These are phyloP conservation scores for Colletotrichum neosansevieriae DNA, from an alignment of 2,329 filamentous ascomycete species.

Conservation along the genomic window DNA sequence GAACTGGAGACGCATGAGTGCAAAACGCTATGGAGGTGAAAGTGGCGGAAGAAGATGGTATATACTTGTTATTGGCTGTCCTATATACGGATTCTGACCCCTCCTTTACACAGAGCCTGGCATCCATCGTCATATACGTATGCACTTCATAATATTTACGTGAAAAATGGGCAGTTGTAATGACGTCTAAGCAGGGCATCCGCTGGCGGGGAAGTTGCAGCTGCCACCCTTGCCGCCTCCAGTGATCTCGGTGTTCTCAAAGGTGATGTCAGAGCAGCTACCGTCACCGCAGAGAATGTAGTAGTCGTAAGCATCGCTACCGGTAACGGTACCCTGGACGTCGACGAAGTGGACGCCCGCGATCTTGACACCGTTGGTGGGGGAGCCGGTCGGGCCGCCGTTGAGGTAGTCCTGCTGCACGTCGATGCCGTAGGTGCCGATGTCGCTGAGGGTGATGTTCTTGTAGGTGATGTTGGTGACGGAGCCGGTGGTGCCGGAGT, in stretches of 20 bases:
- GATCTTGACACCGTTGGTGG: conserved; percentile 36
- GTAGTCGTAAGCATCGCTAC: conserved; percentile 29
- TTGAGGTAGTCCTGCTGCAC: conserved; percentile 40
- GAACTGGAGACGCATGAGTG: neutral
- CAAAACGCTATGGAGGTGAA: too few species aligned
- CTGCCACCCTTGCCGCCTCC: conserved; percentile 30
- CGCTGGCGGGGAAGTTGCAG: conserved; percentile 37
- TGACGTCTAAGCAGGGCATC: conserved; percentile 21
- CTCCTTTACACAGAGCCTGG: neutral
- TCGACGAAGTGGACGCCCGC: conserved; percentile 29
- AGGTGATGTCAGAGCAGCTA: conserved; percentile 37
- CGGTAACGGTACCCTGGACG: conserved; percentile 22
- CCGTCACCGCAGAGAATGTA: conserved; percentile 37
- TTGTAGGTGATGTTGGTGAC: conserved; percentile 58
- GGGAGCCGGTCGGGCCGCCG: conserved; percentile 33
- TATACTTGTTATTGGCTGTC: conserved; percentile 1
- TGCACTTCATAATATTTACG: conserved; percentile 16
- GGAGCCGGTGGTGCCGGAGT: conserved; percentile 52
- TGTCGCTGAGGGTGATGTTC: conserved; percentile 44
- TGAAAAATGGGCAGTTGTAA: neutral
- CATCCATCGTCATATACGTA: neutral
- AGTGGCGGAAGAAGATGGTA: neutral
- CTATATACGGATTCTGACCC: conserved; percentile 7
- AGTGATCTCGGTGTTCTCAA: conserved; percentile 32
- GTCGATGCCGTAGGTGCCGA: conserved; percentile 35